Base-by-base conservation (phyloP, 2,329 filamentous ascomycete species). In the Cordyceps cateniannulata region DNA sequence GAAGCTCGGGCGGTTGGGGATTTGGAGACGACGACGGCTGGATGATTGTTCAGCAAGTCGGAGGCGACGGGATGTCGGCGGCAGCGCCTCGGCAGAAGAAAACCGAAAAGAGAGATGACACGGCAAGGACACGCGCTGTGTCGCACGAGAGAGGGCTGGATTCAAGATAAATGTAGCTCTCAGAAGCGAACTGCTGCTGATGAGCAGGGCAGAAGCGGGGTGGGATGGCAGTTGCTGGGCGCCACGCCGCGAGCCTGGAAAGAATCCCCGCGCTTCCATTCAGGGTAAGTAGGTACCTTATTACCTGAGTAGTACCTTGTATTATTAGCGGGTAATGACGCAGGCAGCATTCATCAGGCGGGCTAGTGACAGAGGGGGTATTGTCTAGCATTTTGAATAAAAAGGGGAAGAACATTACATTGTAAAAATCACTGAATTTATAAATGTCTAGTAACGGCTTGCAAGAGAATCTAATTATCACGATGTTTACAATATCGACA, bases 181-280 rank as follows among this genome's bases (percentile, higher is more conserved):
- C 16, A 16, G 18, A 18, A n/a, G 38, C 38, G 18, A n/a, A 16
- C 18, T 18, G 38, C 4, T 40, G 12, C 38, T 18, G 16, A 6
- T 42, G 12, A 24, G 27, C 24, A 27, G n/a, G 40, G 42, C 22
- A 59, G 56, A 59, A 59, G 56, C 56, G 56, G 56, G 56, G 56
- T 51, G 56, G 42, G 56, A 35, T 40, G 47, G 22, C 8, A n/a
- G 14, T 57, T 59, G 55, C 32, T 59, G 56, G 24, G 29, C 54
- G 54, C 29, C 44, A 40, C 25, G 48, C 48, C 27, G 27, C 18
- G 25, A 50, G 48, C 18, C 48, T 32, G 48, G 29, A 12, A 32
- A 22, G 9, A 29, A 42, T 38, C 40, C 53, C 53, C 53, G 51
- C 51, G 51, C 51, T 54, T 54, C 51, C 38, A n/a, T 20, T 9